Conservation (phyloP, 768 basidiomycete species). For the Candolleomyces eurysporus region DNA sequence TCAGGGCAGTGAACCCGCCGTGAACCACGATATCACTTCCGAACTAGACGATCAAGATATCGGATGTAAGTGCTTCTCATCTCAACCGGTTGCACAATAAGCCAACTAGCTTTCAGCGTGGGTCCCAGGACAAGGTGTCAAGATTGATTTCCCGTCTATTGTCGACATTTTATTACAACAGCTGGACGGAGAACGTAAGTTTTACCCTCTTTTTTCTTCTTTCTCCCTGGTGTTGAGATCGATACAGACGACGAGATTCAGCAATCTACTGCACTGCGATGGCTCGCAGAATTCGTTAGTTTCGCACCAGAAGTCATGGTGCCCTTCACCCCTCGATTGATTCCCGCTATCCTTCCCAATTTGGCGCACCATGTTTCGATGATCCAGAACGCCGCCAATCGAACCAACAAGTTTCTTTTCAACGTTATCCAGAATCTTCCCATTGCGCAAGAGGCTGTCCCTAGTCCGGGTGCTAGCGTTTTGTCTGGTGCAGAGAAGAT, state of each 20-base stretch:
- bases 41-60: slow-evolving; percentile 58
- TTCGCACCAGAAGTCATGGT: slow-evolving; percentile 92
- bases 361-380: slow-evolving; percentile 87
- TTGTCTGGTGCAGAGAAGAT: slow-evolving; percentile 14
- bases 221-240: not conserved
- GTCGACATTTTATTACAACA: slow-evolving; percentile 92
- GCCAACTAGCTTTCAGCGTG: slow-evolving; percentile 50
- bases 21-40: slow-evolving; percentile 43
- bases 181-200: slow-evolving; percentile 78
- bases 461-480: slow-evolving; percentile 18
- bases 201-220: not conserved
- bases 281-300: slow-evolving; percentile 87
- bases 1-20: slow-evolving; percentile 38
- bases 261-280: slow-evolving; percentile 88
- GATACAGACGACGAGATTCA: slow-evolving; percentile 87
- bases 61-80: slow-evolving; percentile 49
- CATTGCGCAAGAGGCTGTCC: slow-evolving; percentile 54
- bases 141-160: slow-evolving; percentile 87
- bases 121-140: slow-evolving; percentile 92
- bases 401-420: slow-evolving; percentile 83
- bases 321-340: slow-evolving; percentile 89
- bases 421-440: slow-evolving; percentile 86
- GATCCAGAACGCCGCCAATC: slow-evolving; percentile 84
- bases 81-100: not conserved
- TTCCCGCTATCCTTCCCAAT: slow-evolving; percentile 91